These are phyloP conservation scores for Penicillium silybi DNA, from an alignment of 495 filamentous ascomycete genomes.

Conservation along the genomic window DNA sequence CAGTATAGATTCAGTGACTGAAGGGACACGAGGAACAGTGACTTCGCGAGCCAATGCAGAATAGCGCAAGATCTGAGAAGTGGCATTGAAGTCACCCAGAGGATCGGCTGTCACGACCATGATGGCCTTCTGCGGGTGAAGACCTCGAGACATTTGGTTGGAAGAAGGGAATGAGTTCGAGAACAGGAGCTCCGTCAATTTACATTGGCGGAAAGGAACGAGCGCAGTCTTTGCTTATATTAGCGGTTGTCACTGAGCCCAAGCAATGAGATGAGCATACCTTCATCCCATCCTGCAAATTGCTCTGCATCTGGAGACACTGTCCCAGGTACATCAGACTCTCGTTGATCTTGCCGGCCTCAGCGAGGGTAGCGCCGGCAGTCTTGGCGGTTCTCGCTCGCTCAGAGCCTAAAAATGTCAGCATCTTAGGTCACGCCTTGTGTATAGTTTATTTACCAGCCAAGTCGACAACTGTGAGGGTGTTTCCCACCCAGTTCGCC, in stretches of 20 bases:
- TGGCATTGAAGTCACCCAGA: constrained; percentile 90
- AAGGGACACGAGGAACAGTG: constrained; percentile 84
- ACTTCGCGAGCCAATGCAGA: constrained; percentile 91
- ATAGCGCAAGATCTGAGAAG: constrained; percentile 92
- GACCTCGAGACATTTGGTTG: constrained; percentile 48
- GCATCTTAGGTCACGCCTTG: not conserved
- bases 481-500: constrained; percentile 70
- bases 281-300: constrained; percentile 68
- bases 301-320: constrained; percentile 93
- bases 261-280: constrained; percentile 37
- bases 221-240: constrained; percentile 58
- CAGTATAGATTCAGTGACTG: constrained; percentile 60
- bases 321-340: constrained; percentile 97
- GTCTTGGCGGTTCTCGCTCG: constrained; percentile 91
- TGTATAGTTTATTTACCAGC: constrained; percentile 54
- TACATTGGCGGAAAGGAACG: constrained; percentile 92
- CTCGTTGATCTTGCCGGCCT: constrained; percentile 97
- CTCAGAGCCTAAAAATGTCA: constrained; percentile 63
- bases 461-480: constrained; percentile 86
- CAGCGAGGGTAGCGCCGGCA: constrained; percentile 82
- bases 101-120: constrained; percentile 98
- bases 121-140: constrained; percentile 76
- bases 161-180: constrained; percentile 86
- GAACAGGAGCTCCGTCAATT: constrained; percentile 93
- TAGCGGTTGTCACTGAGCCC: constrained; percentile 1